Percentiles rank a stretch among this genome's conserved stretches.
Evolutionary conservation across 306 rosid species (phyloP).

Genomic region (Sicyos baderoa): DNA sequence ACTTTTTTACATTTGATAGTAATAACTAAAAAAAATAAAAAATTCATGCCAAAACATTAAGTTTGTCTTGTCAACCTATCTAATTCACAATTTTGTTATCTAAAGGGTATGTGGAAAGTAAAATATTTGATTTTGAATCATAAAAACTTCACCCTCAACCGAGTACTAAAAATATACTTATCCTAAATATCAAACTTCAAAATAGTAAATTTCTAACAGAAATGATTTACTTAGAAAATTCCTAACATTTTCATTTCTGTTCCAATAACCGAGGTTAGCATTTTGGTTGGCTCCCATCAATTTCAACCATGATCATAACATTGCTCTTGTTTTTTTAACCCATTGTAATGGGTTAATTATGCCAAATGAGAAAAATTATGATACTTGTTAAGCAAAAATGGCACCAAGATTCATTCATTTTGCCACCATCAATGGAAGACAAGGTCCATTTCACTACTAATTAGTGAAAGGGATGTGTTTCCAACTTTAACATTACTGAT

Average conservation of each 20-base stretch:
- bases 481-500: neutral
- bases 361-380: neutral
- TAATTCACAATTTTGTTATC: too few species aligned
- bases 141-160: too few species aligned
- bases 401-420: conserved; percentile 1
- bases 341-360: neutral
- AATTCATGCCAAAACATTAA: too few species aligned
- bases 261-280: conserved; percentile 4
- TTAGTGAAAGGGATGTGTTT: neutral
- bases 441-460: neutral
- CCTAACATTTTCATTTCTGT: neutral
- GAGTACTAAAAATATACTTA: too few species aligned
- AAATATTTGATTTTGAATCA: too few species aligned
- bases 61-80: too few species aligned
- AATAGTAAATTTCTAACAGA: too few species aligned
- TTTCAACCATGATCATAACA: neutral
- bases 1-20: too few species aligned
- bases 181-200: too few species aligned
- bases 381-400: neutral
- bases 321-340: neutral
- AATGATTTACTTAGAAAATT: too few species aligned
- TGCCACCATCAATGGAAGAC: conserved; percentile 8
- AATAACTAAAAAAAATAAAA: too few species aligned
- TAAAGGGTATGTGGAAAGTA: too few species aligned
- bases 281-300: neutral